These are phyloP conservation scores for Coprinopsis strossmayeri DNA, from an alignment of 768 basidiomycete genomes.

Conservation along the genomic window DNA sequence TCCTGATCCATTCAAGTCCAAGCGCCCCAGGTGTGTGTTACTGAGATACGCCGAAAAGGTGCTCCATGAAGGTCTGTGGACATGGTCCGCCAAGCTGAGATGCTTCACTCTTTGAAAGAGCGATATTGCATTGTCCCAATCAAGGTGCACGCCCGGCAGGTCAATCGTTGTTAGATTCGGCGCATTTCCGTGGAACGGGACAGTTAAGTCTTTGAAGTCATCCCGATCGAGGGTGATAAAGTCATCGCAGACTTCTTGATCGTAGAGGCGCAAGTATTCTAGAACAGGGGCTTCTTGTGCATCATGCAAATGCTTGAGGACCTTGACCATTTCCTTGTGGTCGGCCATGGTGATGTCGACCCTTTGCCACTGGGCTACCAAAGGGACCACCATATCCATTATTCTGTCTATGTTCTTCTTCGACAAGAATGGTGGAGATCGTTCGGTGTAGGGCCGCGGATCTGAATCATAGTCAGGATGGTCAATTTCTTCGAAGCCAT, in stretches of 20 bases:
- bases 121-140: constrained; percentile 46
- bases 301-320: constrained; percentile 36
- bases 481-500: constrained; percentile 19
- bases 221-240: constrained; percentile 30
- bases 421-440: constrained; percentile 20
- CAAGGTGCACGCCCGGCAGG: constrained; percentile 67
- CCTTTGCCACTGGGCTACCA: constrained; percentile 46
- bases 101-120: constrained; percentile 41
- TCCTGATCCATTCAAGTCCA: constrained; percentile 53
- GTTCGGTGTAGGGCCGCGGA: constrained; percentile 11
- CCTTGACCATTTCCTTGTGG: constrained; percentile 40
- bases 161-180: constrained; percentile 43
- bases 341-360: constrained; percentile 40
- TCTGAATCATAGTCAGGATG: constrained; percentile 15
- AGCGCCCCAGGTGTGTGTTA: constrained; percentile 42
- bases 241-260: constrained; percentile 47
- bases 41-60: constrained; percentile 47
- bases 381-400: constrained; percentile 42
- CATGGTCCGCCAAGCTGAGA: constrained; percentile 58
- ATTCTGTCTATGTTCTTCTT: constrained; percentile 27
- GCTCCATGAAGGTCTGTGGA: constrained; percentile 48
- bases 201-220: constrained; percentile 33
- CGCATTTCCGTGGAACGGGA: constrained; percentile 47
- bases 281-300: constrained; percentile 47
- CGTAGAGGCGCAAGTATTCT: constrained; percentile 46